Base-by-base conservation (phyloP, 331 rosid genomes). In the Erythrophleum ivorense region DNA sequence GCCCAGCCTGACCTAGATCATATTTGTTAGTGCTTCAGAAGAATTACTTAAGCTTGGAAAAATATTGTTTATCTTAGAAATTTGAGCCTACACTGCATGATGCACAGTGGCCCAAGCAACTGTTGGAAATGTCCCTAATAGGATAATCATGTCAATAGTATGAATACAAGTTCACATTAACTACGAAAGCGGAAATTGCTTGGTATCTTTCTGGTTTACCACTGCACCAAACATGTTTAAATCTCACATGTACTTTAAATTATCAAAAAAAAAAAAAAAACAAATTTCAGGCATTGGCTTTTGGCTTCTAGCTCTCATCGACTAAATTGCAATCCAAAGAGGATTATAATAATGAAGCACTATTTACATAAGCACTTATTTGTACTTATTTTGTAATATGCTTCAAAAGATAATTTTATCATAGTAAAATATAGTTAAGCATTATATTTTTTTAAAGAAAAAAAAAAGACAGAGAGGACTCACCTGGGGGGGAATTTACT, bases 401-500 rank as follows among this genome's bases (percentile, higher is more conserved):
- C 24, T 72, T 36, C 53, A 71, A 76, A 16, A 64, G 55, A 5
- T 41, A 78, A 38, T 60, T 46, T 19, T 11, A 49, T 78, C 38
- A 64, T 31, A 68, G 21, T 48, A 58, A 55, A 82, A 58, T 55
- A 55, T 45, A 11, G 54, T 41, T 60, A 36, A 50, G 76, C 16
- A 71, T 52, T 45, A 60, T 38, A 46, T 24, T 24, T 24, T 24
- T 18, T 76, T 29, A 18, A 71, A 43, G 71, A 67, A 40, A 60
- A 88, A 52, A 40, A 55, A 87, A 52, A 65, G 76, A 49, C 0
- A 16, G 67, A 75, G 71, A 78, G 57, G 72, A 85, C 86, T 83
- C 81, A 92, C 98, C 92, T 90, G 77, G 92, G 71, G 80, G 98
- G 98, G 76, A 94, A 94, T 87, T 92, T 94, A 88, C 98, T 94